These are phyloP conservation scores for Kuraishia cidri DNA, from an alignment of 805 yeast genomes.

Conservation along the genomic window DNA sequence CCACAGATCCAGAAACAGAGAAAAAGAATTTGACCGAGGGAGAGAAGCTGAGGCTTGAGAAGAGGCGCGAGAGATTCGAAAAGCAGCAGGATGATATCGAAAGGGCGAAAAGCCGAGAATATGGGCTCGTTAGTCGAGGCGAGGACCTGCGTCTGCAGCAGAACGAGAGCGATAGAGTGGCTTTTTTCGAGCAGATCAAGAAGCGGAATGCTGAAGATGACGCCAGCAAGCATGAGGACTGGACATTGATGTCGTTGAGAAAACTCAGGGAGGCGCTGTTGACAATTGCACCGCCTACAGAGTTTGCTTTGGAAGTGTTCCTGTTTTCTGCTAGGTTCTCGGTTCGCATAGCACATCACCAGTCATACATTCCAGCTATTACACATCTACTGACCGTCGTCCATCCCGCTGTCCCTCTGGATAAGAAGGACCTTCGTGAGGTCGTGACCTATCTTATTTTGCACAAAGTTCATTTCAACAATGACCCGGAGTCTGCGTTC, in stretches of 20 bases:
- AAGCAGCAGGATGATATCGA: slow-evolving; percentile 24
- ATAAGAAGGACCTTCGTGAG: slow-evolving; percentile 24
- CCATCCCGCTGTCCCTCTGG: slow-evolving; percentile 11
- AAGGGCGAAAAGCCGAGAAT: slow-evolving; percentile 19
- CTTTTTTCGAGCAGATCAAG: slow-evolving; percentile 28
- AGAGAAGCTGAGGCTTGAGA: too few species aligned
- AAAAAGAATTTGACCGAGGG: too few species aligned
- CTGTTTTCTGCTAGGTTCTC: slow-evolving; percentile 37
- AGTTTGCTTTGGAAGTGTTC: slow-evolving; percentile 34
- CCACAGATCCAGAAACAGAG: too few species aligned
- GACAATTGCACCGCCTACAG: slow-evolving; percentile 19
- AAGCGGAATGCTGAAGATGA: slow-evolving; percentile 9
- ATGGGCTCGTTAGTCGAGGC: slow-evolving; percentile 55
- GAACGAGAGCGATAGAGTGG: slow-evolving; percentile 29
- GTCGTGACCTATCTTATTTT: slow-evolving; percentile 30
- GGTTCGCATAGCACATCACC: slow-evolving; percentile 35
- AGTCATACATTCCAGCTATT: slow-evolving; percentile 48
- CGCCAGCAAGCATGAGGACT: too few species aligned
- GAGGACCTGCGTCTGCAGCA: slow-evolving; percentile 39
- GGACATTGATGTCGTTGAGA: slow-evolving; percentile 28
- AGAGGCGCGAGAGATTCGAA: slow-evolving; percentile 5
- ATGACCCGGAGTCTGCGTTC: slow-evolving; percentile 22
- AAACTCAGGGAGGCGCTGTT: slow-evolving; percentile 50
- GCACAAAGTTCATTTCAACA: slow-evolving; percentile 33
- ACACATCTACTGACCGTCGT: slow-evolving; percentile 25